A percentile compares a stretch with the other conserved stretches of the same genome.
phyloP scores from a whole-genome alignment of 805 yeast species.

The Yamadazyma nakazawae region DNA sequence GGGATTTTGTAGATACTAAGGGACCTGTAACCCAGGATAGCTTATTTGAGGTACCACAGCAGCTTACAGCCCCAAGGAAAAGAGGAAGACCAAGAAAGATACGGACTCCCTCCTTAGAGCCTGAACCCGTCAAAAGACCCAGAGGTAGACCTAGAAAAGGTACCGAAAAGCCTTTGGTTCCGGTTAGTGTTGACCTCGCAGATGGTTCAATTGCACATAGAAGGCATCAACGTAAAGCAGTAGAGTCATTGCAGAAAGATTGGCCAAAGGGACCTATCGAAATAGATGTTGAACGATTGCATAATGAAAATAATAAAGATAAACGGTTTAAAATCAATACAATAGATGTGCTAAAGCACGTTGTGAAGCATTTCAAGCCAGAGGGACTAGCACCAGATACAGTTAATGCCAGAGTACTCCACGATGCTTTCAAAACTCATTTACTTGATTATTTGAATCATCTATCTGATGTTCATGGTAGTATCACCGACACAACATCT shows the following conservation, averaged over 20 bases:
- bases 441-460: constrained; percentile 25
- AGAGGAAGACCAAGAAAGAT: constrained; percentile 12
- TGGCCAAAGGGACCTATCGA: constrained; percentile 18
- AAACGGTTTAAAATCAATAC: constrained; percentile 29
- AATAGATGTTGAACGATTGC: constrained; percentile 28
- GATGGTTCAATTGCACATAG: constrained; percentile 6
- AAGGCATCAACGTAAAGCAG: neutral
- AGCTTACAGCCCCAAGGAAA: neutral
- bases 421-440: constrained; percentile 31
- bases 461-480: constrained; percentile 33
- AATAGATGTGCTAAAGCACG: constrained; percentile 35
- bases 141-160: constrained; percentile 16
- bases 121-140: constrained; percentile 6
- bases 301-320: constrained; percentile 19
- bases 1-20: neutral
- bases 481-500: constrained; percentile 27
- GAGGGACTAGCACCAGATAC: constrained; percentile 9
- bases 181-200: neutral
- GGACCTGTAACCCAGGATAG: neutral
- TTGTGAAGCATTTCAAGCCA: constrained; percentile 29
- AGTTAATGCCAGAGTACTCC: constrained; percentile 22
- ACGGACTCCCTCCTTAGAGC: neutral
- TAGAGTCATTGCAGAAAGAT: neutral
- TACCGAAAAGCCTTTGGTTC: neutral
- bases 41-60: neutral